Evolutionary conservation across 176 grass and related monocot genomes (phyloP), one percentile per base, ranked within the genome.

Genomic region (Triticum timopheevii): DNA sequence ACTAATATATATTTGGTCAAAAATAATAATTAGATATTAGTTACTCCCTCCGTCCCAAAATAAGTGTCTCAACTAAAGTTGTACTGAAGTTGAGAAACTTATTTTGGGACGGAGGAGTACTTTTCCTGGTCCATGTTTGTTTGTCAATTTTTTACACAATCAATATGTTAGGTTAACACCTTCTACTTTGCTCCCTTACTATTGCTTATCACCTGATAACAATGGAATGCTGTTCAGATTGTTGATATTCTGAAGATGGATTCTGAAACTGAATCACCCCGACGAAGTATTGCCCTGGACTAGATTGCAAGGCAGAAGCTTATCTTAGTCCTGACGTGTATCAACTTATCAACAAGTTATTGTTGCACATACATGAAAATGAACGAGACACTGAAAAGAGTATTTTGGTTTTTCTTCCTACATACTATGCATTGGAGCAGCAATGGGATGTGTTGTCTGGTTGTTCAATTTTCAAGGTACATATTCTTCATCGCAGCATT

Each of bases 321-420:
- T 84, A 82, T 35, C 82, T 95, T 50, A 92, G 86, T 44, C 66
- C 31, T 73, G 86, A 93, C 66, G 85, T 93, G 81, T 89, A 89
- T 82, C 56, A 69, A 79, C 77, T 95, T 52, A 95, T 98, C 77
- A 88, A 95, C 52, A 89, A 87, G 77, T 85, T 98, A 52, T 54
- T 98, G 74, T 79, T 98, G 54, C 89, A 93, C 85, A 82, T 98
- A 65, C 93, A 98, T 79, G 76, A 78, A 87, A 89, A 35, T 66
- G 95, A 98, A 77, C 63, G 61, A 65, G 87, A 98, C 42, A 83
- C 89, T 82, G 83, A 85, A 87, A 98, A 93, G 65, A 77, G 95
- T 82, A 89, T 98, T 95, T 93, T 98, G 86, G 93, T 98, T 77
- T 98, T 98, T 69, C 93, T 98, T 76, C 95, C 95, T 59, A 98